Evolutionary conservation across 331 rosid species (phyloP), one percentile per base, ranked within the genome.

Genomic region (Pyrus hybrid): DNA sequence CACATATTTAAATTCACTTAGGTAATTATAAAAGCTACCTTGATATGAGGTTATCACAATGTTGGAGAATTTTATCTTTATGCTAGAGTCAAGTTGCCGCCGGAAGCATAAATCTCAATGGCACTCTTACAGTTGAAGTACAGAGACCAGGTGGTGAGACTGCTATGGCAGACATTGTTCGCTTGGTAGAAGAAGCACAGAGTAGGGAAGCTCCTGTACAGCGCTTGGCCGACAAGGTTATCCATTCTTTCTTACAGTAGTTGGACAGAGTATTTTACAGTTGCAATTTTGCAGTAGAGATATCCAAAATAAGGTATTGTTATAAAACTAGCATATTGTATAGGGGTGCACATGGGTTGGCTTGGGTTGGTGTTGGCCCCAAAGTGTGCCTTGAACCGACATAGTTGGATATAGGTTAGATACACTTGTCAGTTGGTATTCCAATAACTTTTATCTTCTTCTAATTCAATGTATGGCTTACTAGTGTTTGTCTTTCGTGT

Each of bases 181-280:
- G 99, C 80, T 87, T 94, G 79, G 96, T 94, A 49, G 97, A 94
- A 85, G 97, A 94, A 83, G 97, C 99, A 73, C 99, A 94, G 76
- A 87, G 87, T 82, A 87, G 85, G 90, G 97, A 92, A 83, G 96
- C 99, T 86, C 99, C 99, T 56, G 91, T 94, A 51, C 97, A 94
- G 81, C 95, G 92, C 76, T 80, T 94, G 88, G 99, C 97, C 51
- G 99, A 94, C 85, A 92, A 92, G 99, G 99, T 94, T 77, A 79
- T 78, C 76, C 32, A 47, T 47, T 80, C 47, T 58, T 61, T 47
- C 67, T 63, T 65, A 17, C 29, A 62, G 8, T 33, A 51, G 25
- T 33, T 35, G 32, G 64, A 62, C 14, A n/a, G 43, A 57, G 72
- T 54, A 68, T 29, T 63, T 70, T 60, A 8, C 5, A 69, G 29